Conservation (phyloP, 129 eudicot genomes). For the Pseudognaphalium luteoalbum region DNA sequence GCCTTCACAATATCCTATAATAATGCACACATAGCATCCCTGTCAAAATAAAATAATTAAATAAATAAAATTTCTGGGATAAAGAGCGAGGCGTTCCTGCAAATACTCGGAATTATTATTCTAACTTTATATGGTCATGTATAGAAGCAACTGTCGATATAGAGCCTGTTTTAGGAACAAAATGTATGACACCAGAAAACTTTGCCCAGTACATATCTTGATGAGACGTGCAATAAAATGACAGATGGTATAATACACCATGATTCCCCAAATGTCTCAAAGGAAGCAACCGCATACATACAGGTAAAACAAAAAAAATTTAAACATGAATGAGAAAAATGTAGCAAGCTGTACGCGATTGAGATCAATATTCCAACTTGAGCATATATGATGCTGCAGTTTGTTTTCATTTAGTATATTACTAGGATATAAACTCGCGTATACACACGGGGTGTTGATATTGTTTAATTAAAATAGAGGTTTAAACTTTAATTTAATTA, state of each 20-base stretch:
- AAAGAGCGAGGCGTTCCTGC: constrained; percentile 4
- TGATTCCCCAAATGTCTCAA: neutral
- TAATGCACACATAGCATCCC: constrained; percentile 99
- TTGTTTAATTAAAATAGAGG: too few relatives aligned
- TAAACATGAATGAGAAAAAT: neutral
- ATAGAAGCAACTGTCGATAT: neutral
- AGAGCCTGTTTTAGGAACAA: neutral
- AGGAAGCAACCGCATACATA: neutral
- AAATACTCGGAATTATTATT: neutral
- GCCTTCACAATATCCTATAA: constrained; percentile 97
- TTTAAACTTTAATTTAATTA: too few relatives aligned
- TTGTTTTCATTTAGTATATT: neutral
- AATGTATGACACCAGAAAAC: neutral
- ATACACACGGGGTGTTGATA: too few relatives aligned
- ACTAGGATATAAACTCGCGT: too few relatives aligned
- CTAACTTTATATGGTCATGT: neutral
- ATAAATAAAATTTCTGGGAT: neutral
- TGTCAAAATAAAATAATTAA: constrained; percentile 33
- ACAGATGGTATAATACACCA: neutral
- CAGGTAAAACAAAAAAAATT: too few relatives aligned
- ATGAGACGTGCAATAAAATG: neutral
- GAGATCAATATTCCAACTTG: neutral
- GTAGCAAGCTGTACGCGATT: neutral
- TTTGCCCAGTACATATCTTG: neutral
- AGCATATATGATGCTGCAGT: constrained; percentile 3